Evolutionary conservation across 176 grass and related monocot genomes (phyloP), one percentile per base, ranked within the genome.

Genomic region (Microstegium vimineum): DNA sequence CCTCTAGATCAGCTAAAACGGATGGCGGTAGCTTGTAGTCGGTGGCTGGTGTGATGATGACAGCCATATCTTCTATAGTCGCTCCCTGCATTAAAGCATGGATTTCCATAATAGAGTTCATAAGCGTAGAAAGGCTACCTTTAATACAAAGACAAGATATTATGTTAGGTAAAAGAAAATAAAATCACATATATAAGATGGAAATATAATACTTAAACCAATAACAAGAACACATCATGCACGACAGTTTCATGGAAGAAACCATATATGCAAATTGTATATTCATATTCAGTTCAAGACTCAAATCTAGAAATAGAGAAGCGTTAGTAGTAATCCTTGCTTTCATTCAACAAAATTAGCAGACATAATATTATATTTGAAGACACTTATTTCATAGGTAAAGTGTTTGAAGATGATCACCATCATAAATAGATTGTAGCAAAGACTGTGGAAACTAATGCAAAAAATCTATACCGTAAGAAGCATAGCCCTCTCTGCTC

Each of bases 401-500:
- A 85, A 64, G 23, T 38, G 4, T 25, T 45, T 43, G 10, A 65
- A 51, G 42, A 28, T 23, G 25, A 41, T 10, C 51, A 59, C 60
- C 46, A 22, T n/a, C 71, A 59, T 38, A n/a, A 73, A 10, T 32
- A 66, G 71, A 54, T 80, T 12, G 2, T 17, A 79, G 25, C 2
- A 73, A 60, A n/a, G 16, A 64, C 4, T 14, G 8, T 23, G 34
- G 38, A 45, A 40, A 81, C 12, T 20, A 26, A 59, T 69, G 70
- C 34, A 88, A 45, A 52, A n/a, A 79, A 60, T 0, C 66, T 34
- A 27, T 94, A 97, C 94, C 52, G 87, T 93, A 62, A 97, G 92
- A 89, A 97, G 94, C 89, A 97, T 94, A 54, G 91, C 94, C 66
- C 87, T 92, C 73, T 97, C 87, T 62, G 92, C 71, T 74, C 88